These are phyloP conservation scores for Hirschioporus abietinus DNA, from an alignment of 768 basidiomycete species.

Conservation along the genomic window DNA sequence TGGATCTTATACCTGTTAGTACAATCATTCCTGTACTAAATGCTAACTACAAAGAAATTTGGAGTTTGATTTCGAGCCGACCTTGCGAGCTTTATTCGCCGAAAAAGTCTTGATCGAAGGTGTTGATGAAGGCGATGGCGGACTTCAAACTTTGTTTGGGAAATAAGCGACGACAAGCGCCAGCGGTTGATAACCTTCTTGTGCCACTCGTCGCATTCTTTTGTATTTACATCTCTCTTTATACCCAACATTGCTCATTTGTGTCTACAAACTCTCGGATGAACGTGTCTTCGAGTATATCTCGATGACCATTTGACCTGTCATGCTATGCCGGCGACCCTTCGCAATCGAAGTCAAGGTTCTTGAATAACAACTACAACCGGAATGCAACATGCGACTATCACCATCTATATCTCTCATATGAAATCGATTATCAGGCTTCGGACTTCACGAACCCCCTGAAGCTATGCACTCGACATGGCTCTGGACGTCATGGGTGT, in stretches of 20 bases:
- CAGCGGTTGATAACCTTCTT: no score
- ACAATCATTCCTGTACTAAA: neutral
- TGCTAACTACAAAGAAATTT: neutral
- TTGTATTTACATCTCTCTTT: neutral
- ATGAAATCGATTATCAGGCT: conserved; percentile 1
- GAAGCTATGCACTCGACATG: neutral
- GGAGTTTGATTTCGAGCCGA: no score
- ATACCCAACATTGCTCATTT: neutral
- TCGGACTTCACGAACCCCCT: neutral
- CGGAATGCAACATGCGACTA: no score
- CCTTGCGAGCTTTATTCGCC: no score
- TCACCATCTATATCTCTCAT: neutral
- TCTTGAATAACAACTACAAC: neutral
- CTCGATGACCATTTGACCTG: neutral
- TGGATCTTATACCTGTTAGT: neutral
- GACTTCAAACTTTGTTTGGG: no score
- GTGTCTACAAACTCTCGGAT: neutral
- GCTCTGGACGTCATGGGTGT: neutral
- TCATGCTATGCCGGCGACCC: neutral
- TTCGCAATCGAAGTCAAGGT: neutral
- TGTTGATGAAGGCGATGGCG: no score
- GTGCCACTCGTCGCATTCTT: no score
- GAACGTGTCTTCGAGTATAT: neutral
- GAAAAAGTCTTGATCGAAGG: no score
- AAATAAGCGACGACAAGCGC: no score